Conservation (phyloP, 2,329 filamentous ascomycete genomes). For the Byssochlamys sp. region DNA sequence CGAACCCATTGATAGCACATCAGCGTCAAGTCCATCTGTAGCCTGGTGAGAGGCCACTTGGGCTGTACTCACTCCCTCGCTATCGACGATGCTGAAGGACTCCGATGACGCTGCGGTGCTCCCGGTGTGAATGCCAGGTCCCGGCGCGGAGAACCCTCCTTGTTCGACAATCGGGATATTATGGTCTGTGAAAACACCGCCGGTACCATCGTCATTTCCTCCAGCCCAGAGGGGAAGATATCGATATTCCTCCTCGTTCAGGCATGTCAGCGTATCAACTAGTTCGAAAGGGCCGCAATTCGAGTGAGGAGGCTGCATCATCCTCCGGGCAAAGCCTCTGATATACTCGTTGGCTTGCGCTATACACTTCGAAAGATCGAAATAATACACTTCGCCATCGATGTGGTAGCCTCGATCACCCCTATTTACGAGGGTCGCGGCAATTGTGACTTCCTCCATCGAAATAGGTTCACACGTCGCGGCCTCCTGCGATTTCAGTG, state of each 20-base stretch:
- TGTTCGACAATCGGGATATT: constrained; percentile 23
- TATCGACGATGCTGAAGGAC: constrained; percentile 17
- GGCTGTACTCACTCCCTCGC: constrained; percentile 23
- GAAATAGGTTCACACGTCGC: background rate
- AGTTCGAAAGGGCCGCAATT: constrained; percentile 10
- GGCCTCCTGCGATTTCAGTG: background rate
- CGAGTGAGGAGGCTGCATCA: constrained; percentile 9
- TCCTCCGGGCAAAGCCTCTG: constrained; percentile 5
- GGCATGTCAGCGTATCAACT: constrained; percentile 40
- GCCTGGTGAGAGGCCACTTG: constrained; percentile 27
- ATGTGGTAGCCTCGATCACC: constrained; percentile 2
- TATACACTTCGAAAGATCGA: constrained; percentile 13
- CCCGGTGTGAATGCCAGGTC: constrained; percentile 23
- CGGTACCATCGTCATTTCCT: constrained; percentile 44
- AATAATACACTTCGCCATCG: background rate
- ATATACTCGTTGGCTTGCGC: constrained; percentile 12
- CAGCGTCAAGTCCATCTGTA: constrained; percentile 21
- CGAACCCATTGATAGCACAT: constrained; percentile 17
- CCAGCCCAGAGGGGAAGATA: constrained; percentile 59
- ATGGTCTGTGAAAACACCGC: constrained; percentile 38
- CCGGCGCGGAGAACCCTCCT: constrained; percentile 28
- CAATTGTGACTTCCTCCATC: background rate
- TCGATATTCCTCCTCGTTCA: constrained; percentile 50
- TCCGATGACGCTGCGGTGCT: constrained; percentile 14
- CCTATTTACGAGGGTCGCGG: background rate